phyloP scores from a whole-genome alignment of 495 filamentous ascomycete species.

The Hypoxylon fragiforme region DNA sequence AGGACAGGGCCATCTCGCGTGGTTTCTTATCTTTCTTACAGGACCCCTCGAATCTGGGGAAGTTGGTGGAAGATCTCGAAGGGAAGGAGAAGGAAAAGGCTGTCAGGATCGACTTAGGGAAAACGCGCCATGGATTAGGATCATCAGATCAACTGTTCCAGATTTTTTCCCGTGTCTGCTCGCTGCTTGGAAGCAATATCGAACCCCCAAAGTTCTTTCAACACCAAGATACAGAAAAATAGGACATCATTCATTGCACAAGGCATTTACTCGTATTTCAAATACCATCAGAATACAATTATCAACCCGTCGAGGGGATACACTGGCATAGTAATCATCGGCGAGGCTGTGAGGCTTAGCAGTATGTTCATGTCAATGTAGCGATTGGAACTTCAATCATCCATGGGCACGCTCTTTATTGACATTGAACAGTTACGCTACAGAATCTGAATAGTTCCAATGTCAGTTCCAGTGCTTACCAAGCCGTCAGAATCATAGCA shows the following conservation, averaged over 20 bases:
- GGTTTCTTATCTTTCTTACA: slow-evolving; percentile 1
- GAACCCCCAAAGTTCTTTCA: too few species aligned
- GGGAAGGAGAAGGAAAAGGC: neutral
- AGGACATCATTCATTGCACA: too few species aligned
- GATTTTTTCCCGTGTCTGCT: slow-evolving; percentile 1
- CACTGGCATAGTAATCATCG: neutral
- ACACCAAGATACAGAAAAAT: too few species aligned
- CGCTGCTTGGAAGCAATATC: neutral
- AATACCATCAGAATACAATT: neutral
- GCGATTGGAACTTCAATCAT: neutral
- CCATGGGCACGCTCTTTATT: too few species aligned
- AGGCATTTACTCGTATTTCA: too few species aligned
- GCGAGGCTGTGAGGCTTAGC: neutral
- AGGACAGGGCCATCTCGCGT: slow-evolving; percentile 25
- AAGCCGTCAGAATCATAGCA: too few species aligned
- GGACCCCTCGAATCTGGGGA: slow-evolving; percentile 10
- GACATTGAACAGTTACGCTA: too few species aligned
- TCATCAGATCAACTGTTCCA: slow-evolving; percentile 21
- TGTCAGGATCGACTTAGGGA: slow-evolving; percentile 8
- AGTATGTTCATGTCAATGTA: neutral
- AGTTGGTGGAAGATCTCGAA: slow-evolving; percentile 20
- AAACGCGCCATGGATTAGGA: slow-evolving; percentile 7
- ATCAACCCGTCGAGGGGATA: neutral
- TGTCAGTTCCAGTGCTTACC: too few species aligned
- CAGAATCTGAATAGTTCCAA: too few species aligned